Base-by-base conservation (phyloP, 1,139 yeast genomes). In the Geotrichum reessii region DNA sequence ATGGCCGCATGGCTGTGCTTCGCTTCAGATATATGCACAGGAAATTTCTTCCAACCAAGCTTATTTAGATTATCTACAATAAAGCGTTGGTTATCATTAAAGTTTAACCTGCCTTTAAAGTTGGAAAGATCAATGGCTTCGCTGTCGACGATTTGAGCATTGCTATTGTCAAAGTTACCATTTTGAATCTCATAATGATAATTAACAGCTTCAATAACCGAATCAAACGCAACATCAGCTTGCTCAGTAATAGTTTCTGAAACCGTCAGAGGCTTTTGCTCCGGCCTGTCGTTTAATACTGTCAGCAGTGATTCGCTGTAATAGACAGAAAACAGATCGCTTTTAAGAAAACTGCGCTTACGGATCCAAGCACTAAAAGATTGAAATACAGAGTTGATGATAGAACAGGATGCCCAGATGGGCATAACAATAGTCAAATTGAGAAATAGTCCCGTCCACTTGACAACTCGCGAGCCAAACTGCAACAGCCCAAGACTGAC, bases 1-100 rank as follows among this genome's bases (percentile, higher is more conserved):
- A 89, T 85, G 1, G 93, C 95, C 1, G 96, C 90, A 67, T 89
- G 96, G 0, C 95, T 80, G 54, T 84, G 81, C 56, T 78, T 78
- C 3, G 93, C 84, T 40, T 79, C 74, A 51, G 86, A 78, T 57
- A 89, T 85, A 61, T 86, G 78, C 31, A 88, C 78, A 0, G 95
- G 95, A 67, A 70, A 86, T 69, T 87, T 89, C 40, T 75, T 71
- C 96, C 96, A 89, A 2, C 73, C 66, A 12, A 88, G 70, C 1
- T 71, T 64, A 70, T 88, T 87, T 68, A 89, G 76, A 61, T 79
- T 78, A 27, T 73, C 73, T 48, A 87, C 79, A 56, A 87, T 85
- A 33, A 71, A 74, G 50, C 72, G 65, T 69, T 89, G 95, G 22
- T 62, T 52, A 3, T 58, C 52, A 6, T 61, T 55, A 44, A 72